Base-by-base conservation (phyloP, 768 basidiomycete genomes). In the Podaxis pistillaris region DNA sequence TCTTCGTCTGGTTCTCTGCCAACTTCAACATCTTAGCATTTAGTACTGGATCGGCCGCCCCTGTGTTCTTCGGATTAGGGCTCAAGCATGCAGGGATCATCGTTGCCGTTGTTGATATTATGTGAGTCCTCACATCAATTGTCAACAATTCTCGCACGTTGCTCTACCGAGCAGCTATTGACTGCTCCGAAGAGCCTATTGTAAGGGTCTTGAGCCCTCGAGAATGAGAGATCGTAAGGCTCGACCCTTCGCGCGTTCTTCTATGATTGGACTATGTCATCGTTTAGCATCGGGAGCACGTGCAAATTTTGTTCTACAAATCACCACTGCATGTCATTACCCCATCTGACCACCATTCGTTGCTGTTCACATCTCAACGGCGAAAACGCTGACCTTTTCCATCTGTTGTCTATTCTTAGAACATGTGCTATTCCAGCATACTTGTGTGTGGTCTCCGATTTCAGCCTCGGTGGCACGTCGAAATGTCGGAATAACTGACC, bases 1-100 rank as follows among this genome's bases (percentile, higher is more conserved):
- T 89, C 75, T 86, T 87, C 67, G 77, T 89, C 3, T 90, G 88
- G 89, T 86, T 89, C 67, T 85, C 88, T 7, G 80, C 83, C 58
- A 89, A 88, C 68, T 81, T 88, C 71, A 89, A 89, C 66, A 81
- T 89, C 28, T 75, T 88, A 17, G 80, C 79, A 73, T 88, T 88
- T 64, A 83, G 84, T 17, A 77, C 84, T 0, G 88, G 88, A 3
- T 80, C 84, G 0, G 78, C 87, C 13, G 87, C 86, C 0, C 87
- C 88, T 3, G 69, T 82, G 9, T 79, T 81, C 38, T 89, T 86
- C 64, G 75, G 73, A 5, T 78, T 89, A 3, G 81, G 81, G 0
- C 73, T 87, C 60, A 79, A 81, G 28, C 79, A 83, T 65, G 79
- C 82, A 0, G 79, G 81, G 59, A 71, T 88, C 0, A 77, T 85